Conservation (phyloP, 2,329 filamentous ascomycete genomes). For the Biscogniauxia marginata region DNA sequence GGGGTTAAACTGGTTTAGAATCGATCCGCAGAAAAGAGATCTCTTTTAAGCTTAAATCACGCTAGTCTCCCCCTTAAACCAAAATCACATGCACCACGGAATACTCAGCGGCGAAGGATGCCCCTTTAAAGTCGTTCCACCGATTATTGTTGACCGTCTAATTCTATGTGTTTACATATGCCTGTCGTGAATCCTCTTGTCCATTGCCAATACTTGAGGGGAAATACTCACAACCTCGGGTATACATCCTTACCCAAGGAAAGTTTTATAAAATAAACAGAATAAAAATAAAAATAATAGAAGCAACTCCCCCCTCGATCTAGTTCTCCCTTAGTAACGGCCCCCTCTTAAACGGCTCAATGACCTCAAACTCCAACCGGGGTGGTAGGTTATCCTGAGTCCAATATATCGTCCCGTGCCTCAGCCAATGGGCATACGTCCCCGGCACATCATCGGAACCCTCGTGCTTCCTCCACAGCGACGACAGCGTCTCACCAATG, state of each 20-base stretch:
- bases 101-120: neutral
- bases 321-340: slow-evolving; percentile 29
- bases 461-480: slow-evolving; percentile 49
- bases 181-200: too few species aligned
- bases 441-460: slow-evolving; percentile 48
- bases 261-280: too few species aligned
- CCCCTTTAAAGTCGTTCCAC: neutral
- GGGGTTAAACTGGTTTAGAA: too few species aligned
- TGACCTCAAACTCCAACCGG: slow-evolving; percentile 32
- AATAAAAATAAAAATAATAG: neutral
- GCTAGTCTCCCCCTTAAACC: neutral
- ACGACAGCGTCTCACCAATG: slow-evolving; percentile 49
- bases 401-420: slow-evolving; percentile 49
- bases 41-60: neutral
- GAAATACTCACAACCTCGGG: too few species aligned
- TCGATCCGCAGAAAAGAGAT: neutral
- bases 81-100: neutral
- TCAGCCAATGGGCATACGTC: slow-evolving; percentile 55
- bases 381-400: slow-evolving; percentile 41
- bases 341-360: slow-evolving; percentile 41
- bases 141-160: neutral
- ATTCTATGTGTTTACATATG: neutral
- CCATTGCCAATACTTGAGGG: too few species aligned
- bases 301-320: neutral
- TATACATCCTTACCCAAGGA: too few species aligned